Conservation (phyloP, 2,329 filamentous ascomycete species). For the Fusarium sarcochroum region DNA sequence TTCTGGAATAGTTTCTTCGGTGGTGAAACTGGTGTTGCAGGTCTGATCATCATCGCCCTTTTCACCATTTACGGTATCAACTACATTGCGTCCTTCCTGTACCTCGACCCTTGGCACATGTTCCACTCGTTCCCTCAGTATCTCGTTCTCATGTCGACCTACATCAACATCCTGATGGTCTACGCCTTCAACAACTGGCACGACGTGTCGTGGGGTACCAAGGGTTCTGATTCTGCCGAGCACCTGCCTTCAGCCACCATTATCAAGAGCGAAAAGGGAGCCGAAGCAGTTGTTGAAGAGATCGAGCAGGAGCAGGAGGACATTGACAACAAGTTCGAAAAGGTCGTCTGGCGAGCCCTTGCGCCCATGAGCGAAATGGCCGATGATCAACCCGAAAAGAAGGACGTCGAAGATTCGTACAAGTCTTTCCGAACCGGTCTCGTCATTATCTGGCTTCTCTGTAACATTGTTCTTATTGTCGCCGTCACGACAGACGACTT, state of each 20-base stretch:
- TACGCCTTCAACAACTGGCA: conserved; percentile 49
- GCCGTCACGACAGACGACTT: conserved; percentile 46
- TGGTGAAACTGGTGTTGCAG: conserved; percentile 38
- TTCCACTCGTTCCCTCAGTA: conserved; percentile 48
- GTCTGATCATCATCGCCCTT: conserved; percentile 44
- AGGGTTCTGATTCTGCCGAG: conserved; percentile 42
- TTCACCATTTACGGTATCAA: conserved; percentile 46
- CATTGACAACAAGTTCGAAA: conserved; percentile 46
- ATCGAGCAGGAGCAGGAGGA: conserved; percentile 45
- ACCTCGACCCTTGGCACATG: conserved; percentile 49
- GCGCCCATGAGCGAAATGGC: conserved; percentile 42
- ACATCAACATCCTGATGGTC: conserved; percentile 48
- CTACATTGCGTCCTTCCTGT: conserved; percentile 44
- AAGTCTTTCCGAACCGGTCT: conserved; percentile 47
- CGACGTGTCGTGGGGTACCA: conserved; percentile 46
- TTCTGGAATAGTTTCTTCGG: conserved; percentile 46
- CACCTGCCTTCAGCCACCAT: conserved; percentile 42
- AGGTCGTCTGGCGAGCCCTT: conserved; percentile 45
- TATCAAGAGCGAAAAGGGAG: conserved; percentile 40
- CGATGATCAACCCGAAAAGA: conserved; percentile 41
- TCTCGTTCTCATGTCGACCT: conserved; percentile 46
- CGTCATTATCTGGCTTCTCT: conserved; percentile 45
- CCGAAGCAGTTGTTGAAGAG: conserved; percentile 43
- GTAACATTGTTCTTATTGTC: conserved; percentile 46
- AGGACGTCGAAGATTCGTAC: conserved; percentile 44